Evolutionary conservation across 2,329 filamentous ascomycete species (phyloP).

Genomic region (Fusarium phyllophilum): DNA sequence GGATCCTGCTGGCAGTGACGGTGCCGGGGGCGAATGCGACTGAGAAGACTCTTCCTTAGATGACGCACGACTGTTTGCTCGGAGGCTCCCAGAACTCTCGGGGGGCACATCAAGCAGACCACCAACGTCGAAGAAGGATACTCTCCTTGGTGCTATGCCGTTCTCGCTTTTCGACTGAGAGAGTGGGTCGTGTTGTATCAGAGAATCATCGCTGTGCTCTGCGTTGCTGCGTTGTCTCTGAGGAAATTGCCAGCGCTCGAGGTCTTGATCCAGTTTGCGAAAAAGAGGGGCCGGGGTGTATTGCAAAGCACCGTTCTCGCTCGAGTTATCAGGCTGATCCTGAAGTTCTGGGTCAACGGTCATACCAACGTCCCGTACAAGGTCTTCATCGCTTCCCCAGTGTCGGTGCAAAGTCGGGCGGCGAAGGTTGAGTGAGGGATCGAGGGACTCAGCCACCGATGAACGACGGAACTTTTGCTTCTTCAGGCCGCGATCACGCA

Average conservation of each 20-base stretch:
- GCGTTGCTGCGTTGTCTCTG: conserved; percentile 51
- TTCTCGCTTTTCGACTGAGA: conserved; percentile 42
- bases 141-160: conserved; percentile 48
- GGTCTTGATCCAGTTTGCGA: conserved; percentile 47
- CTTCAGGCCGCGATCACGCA: conserved; percentile 89
- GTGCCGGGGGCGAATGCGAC: conserved; percentile 52
- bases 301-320: conserved; percentile 45
- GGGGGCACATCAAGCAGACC: conserved; percentile 70
- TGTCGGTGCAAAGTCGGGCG: conserved; percentile 68
- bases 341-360: conserved; percentile 67
- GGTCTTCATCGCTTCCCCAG: conserved; percentile 91
- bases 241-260: conserved; percentile 61
- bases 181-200: conserved; percentile 51
- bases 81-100: conserved; percentile 47
- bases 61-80: conserved; percentile 56
- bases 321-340: conserved; percentile 45
- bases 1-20: conserved; percentile 56
- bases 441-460: conserved; percentile 72
- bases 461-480: conserved; percentile 82
- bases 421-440: conserved; percentile 52
- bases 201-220: conserved; percentile 58
- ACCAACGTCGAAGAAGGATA: conserved; percentile 89
- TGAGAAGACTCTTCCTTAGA: conserved; percentile 53
- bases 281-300: conserved; percentile 52
- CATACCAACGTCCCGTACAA: conserved; percentile 83